Conservation (phyloP, 1,284 basidiomycete genomes). For the Microbotryum intermedium region DNA sequence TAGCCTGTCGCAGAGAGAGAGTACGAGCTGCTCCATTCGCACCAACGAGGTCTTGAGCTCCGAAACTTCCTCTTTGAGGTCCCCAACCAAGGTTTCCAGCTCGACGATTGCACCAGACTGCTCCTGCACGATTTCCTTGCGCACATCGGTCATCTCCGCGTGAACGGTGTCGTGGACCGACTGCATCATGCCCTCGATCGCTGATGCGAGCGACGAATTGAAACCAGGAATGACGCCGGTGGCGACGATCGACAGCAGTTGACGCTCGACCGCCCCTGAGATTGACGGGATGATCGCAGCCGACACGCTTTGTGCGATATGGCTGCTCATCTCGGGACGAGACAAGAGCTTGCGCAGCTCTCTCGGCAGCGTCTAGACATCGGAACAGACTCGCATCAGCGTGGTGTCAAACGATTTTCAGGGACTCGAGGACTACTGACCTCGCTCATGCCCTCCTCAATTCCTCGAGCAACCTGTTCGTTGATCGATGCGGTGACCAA, state of each 20-base stretch:
- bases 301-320: constrained; percentile 47
- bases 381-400: neutral
- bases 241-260: constrained; percentile 55
- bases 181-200: constrained; percentile 65
- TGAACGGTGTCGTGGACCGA: constrained; percentile 48
- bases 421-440: constrained; percentile 43
- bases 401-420: neutral
- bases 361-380: constrained; percentile 53
- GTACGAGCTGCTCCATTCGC: constrained; percentile 16
- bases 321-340: constrained; percentile 62
- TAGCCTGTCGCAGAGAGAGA: neutral
- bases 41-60: constrained; percentile 17
- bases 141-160: constrained; percentile 49
- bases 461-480: constrained; percentile 60
- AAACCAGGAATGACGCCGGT: constrained; percentile 64
- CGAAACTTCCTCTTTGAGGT: constrained; percentile 13
- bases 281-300: constrained; percentile 4
- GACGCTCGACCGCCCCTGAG: constrained; percentile 38
- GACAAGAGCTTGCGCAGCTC: constrained; percentile 67
- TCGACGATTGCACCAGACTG: constrained; percentile 23
- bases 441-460: constrained; percentile 61
- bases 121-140: constrained; percentile 30
- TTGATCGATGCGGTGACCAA: constrained; percentile 65
- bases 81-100: constrained; percentile 22
- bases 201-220: constrained; percentile 55